Evolutionary conservation across 2,329 filamentous ascomycete species (phyloP), one percentile per base, ranked within the genome.

Genomic region (Fonsecaea pedrosoi): DNA sequence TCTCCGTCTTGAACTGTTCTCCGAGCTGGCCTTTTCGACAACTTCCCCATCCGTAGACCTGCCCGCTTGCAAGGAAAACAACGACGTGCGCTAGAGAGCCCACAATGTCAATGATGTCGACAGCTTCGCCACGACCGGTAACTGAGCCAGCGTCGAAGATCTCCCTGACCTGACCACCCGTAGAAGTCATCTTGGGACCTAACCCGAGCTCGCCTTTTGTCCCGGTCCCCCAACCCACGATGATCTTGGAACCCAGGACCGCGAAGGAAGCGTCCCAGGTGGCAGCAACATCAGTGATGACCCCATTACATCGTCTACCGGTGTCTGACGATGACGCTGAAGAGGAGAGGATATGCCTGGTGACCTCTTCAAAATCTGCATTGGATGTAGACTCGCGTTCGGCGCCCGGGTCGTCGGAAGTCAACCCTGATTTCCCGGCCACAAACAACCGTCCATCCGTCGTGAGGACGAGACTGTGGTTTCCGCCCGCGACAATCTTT

Each of bases 11-110:
- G 34, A 80, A 79, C 0, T 85, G 84, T 50, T 81, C 78, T 0
- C 93, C 94, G 0, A 96, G 80, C 76, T 99, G 94, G 0, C 92
- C 92, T 75, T 97, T 95, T 30, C 92, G 86, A 13, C 91, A 90
- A 73, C 88, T 92, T 0, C 95, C 95, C 94, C 94, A 98, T 2
- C 92, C 94, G 76, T 91, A 96, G 1, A 89, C 89, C 15, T 90
- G 84, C 0, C 94, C 94, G 75, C 90, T 90, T 53, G 85, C 85
- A 3, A 96, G 79, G 0, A 97, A 85, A 1, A 82, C 87, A 15
- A 96, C 86, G 0, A 88, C 87, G 75, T 99, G 95, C 25, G 87
- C 88, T 82, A 96, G 90, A 37, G 91, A 88, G 10, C 91, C 90
- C 1, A 89, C 82, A 32, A 73, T 71, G 10, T 48, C 48, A 12